These are phyloP conservation scores for Venturia oleaginea DNA, from an alignment of 2,329 filamentous ascomycete genomes.

Conservation along the genomic window DNA sequence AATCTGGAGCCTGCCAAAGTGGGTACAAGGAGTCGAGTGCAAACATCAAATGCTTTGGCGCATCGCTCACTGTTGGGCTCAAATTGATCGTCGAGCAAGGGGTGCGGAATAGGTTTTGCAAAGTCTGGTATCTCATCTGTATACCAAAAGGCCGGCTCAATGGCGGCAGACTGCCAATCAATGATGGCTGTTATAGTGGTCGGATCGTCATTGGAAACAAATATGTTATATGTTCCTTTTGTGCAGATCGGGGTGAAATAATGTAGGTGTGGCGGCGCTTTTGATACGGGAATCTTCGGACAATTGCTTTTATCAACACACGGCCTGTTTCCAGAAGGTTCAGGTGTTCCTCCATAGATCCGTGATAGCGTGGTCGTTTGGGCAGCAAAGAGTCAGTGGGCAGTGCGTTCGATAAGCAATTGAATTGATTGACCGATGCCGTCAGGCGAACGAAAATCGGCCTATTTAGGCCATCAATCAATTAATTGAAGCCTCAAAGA, in stretches of 20 bases:
- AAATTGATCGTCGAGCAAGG: slow-evolving; percentile 16
- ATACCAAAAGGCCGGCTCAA: slow-evolving; percentile 29
- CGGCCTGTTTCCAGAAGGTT: slow-evolving; percentile 24
- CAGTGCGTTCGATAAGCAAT: too few relatives aligned
- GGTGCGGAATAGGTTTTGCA: slow-evolving; percentile 21
- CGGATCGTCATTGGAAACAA: slow-evolving; percentile 32
- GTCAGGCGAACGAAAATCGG: too few relatives aligned
- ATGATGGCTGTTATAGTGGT: slow-evolving; percentile 31
- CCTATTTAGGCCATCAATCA: too few relatives aligned
- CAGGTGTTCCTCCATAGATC: slow-evolving; percentile 27
- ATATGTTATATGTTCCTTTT: slow-evolving; percentile 38
- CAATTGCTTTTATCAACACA: slow-evolving; percentile 23
- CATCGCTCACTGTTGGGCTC: slow-evolving; percentile 23
- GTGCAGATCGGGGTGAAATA: slow-evolving; percentile 34
- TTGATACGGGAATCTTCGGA: slow-evolving; percentile 21
- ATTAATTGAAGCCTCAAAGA: too few relatives aligned
- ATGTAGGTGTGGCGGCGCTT: slow-evolving; percentile 18
- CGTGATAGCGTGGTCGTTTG: slow-evolving; percentile 26
- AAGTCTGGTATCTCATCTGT: slow-evolving; percentile 19
- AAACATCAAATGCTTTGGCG: slow-evolving; percentile 26
- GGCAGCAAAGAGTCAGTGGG: slow-evolving; percentile 16
- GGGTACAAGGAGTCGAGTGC: slow-evolving; percentile 23
- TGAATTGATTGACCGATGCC: too few relatives aligned
- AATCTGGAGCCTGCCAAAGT: slow-evolving; percentile 25
- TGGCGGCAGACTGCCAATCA: slow-evolving; percentile 34